Conservation (phyloP, 208 protist genomes). For the Leptomonas pyrrhocoris region DNA sequence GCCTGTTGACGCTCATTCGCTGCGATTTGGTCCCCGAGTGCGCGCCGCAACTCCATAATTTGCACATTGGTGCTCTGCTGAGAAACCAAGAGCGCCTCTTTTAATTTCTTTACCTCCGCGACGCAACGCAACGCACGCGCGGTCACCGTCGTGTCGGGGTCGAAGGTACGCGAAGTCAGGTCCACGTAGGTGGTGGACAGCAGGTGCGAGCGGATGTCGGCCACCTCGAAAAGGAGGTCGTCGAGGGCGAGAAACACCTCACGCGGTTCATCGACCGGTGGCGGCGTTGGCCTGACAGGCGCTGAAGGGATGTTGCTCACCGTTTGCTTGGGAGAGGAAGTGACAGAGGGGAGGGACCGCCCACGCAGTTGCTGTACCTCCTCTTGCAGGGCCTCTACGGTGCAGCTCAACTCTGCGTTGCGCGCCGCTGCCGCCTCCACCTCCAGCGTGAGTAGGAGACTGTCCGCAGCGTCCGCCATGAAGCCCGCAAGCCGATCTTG, state of each 20-base stretch:
- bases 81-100: constrained; percentile 19
- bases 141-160: constrained; percentile 10
- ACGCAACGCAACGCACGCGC: constrained; percentile 26
- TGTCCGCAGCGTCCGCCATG: constrained; percentile 39
- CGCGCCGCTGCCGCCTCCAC: constrained; percentile 76
- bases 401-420: constrained; percentile 63
- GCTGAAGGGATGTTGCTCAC: not conserved
- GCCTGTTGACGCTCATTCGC: constrained; percentile 2
- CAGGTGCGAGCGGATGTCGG: constrained; percentile 31
- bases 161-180: constrained; percentile 19
- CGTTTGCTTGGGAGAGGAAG: not conserved
- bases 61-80: constrained; percentile 19
- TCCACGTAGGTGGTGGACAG: constrained; percentile 8
- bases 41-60: constrained; percentile 26
- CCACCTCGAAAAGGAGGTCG: constrained; percentile 34
- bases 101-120: constrained; percentile 23
- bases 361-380: constrained; percentile 21
- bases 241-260: constrained; percentile 30
- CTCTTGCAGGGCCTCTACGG: constrained; percentile 41
- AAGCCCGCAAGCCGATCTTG: not conserved
- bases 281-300: not conserved
- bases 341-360: not conserved
- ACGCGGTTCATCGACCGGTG: constrained; percentile 1
- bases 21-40: constrained; percentile 22
- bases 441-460: constrained; percentile 61